Evolutionary conservation across 345 rosid species (phyloP).

Genomic region (Raphanus sativus): DNA sequence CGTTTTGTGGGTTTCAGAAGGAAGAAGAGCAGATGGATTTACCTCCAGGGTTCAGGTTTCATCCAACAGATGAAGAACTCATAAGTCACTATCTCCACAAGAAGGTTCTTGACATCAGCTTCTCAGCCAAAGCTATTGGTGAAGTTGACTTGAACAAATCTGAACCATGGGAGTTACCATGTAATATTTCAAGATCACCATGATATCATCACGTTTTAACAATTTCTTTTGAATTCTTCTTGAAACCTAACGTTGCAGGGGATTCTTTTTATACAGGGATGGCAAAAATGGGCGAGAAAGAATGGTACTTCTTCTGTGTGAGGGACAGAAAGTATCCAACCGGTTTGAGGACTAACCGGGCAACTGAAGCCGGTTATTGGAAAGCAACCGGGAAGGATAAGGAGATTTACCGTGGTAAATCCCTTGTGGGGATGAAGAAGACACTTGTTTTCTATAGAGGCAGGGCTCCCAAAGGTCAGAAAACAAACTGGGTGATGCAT

Average conservation of each 20-base stretch:
- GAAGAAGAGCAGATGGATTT: conserved; percentile 71
- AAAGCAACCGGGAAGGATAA: conserved; percentile 96
- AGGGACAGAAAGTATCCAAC: conserved; percentile 94
- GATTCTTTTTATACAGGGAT: conserved; percentile 53
- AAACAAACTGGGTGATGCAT: conserved; percentile 91
- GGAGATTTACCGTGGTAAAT: conserved; percentile 69
- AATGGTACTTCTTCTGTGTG: conserved; percentile 92
- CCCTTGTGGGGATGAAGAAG: conserved; percentile 92
- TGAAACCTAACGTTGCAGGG: neutral
- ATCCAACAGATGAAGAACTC: conserved; percentile 98
- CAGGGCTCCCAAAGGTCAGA: conserved; percentile 89
- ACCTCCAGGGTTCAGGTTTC: conserved; percentile 92
- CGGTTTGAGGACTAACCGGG: conserved; percentile 82
- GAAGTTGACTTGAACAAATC: conserved; percentile 95
- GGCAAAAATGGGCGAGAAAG: conserved; percentile 98
- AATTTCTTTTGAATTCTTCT: neutral
- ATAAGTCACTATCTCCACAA: conserved; percentile 73
- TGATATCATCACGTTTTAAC: neutral
- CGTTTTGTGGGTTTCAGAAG: conserved; percentile 36
- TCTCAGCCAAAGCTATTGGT: conserved; percentile 79
- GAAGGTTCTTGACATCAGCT: conserved; percentile 62
- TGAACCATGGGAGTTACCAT: conserved; percentile 96
- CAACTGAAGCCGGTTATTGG: conserved; percentile 93
- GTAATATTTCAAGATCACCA: conserved; percentile 37
- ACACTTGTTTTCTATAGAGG: conserved; percentile 91